A percentile compares a stretch with the other conserved stretches of the same genome.
Conservation (phyloP, 2,329 filamentous ascomycete genomes). For the Cladorrhinum sp. region DNA sequence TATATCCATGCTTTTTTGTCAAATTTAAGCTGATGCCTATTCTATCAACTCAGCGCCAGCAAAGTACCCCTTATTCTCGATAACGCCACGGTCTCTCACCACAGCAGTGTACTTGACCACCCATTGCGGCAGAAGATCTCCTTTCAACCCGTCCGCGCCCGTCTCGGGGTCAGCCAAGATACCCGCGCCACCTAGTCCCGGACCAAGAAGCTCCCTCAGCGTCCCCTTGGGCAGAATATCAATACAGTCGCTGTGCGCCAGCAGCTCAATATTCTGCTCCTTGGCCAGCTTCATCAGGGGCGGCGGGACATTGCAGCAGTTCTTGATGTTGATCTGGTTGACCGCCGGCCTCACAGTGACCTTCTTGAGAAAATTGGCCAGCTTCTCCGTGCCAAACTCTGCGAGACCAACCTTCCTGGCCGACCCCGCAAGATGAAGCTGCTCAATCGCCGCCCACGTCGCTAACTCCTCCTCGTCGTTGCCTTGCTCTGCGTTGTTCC, state of each 20-base stretch:
- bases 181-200: constrained; percentile 67
- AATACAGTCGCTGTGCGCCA: constrained; percentile 92
- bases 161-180: constrained; percentile 59
- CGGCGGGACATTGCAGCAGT: constrained; percentile 94
- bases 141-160: constrained; percentile 59
- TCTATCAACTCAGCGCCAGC: constrained; percentile 71
- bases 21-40: not conserved
- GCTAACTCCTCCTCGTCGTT: constrained; percentile 65
- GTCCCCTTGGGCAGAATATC: constrained; percentile 87
- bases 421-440: constrained; percentile 65
- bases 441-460: constrained; percentile 72
- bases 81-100: constrained; percentile 87
- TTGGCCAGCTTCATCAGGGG: constrained; percentile 83
- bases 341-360: constrained; percentile 74
- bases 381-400: constrained; percentile 84
- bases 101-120: constrained; percentile 97
- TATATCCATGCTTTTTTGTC: not conserved
- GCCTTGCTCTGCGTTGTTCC: constrained; percentile 58
- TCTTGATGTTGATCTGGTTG: constrained; percentile 92
- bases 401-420: constrained; percentile 78
- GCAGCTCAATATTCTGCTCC: constrained; percentile 74
- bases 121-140: constrained; percentile 85
- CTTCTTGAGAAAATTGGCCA: constrained; percentile 71
- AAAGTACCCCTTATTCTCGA: constrained; percentile 98
- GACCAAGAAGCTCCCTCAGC: constrained; percentile 76